Base-by-base conservation (phyloP, 148 eudicot species). In the Fagopyrum homotropicum region DNA sequence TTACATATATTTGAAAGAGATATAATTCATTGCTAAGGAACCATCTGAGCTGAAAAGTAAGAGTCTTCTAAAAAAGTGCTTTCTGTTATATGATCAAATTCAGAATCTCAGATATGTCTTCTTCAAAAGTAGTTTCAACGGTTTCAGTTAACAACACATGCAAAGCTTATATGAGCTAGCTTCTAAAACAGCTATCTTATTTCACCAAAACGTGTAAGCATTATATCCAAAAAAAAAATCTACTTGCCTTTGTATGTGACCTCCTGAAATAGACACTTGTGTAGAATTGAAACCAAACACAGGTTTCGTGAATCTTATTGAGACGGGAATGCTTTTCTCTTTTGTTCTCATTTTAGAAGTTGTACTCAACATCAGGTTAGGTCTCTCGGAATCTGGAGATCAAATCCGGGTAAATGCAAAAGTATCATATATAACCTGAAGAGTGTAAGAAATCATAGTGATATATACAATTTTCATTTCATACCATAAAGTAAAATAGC, bases 251-350 rank as follows among this genome's bases (percentile, higher is more conserved):
- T 75, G 79, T 71, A 92, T 75, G 47, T 83, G 81, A 60, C 99
- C 99, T 80, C 97, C 92, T 22, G 85, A 77, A 51, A 92, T 66
- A 64, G 84, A 86, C 56, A 95, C 19, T 59, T 88, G 91, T 60
- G 94, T 84, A 12, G 97, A 90, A 83, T 90, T 90, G 88, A 95
- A 92, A 49, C 83, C 90, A 77, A 95, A 92, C 30, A 95, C 99
- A 26, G 96, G 99, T 83, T 95, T 88, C 76, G 75, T n/a, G 76
- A 95, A 95, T 83, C 84, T 89, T 75, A 95, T 83, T 80, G 77
- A 69, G 49, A 87, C 82, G 19, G 82, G 76, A 45, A 90, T 80
- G 78, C 80, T 80, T 35, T 80, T 80, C 57, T 90, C 85, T 82
- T 77, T 83, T 15, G 97, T 90, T 83, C 91, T 86, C 89, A 83